Base-by-base conservation (phyloP, 768 basidiomycete species). In the Suillus luteus region DNA sequence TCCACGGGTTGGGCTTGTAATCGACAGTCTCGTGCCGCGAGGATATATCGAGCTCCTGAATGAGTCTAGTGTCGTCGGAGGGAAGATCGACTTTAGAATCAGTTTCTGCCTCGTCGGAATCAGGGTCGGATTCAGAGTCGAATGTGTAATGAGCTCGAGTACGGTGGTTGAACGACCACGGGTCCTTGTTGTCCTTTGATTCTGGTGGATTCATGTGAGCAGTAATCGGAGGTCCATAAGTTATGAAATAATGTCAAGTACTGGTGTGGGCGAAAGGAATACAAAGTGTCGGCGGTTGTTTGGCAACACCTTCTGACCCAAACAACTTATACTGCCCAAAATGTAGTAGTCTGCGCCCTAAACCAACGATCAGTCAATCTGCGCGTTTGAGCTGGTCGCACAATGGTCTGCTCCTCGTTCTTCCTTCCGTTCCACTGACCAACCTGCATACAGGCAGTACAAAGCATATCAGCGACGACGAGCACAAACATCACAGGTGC, bases 1-100 rank as follows among this genome's bases (percentile, higher is more conserved):
- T 85, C 83, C 91, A 93, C 0, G 92, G 92, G 69, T 92, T 93
- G 0, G 90, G 84, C 58, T 85, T 89, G 77, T 86, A 92, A 7
- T 77, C 71, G 1, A 87, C 90, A 38, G 79, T 73, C 60, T 92
- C 91, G 60, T 83, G 76, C 55, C 91, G 80, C 2, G 77, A 70
- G 0, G 87, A 82, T 1, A 92, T 74, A 66, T 92, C 89, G 57
- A 92, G 72, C 27, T 87, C 85, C 2, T 80, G 75, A 55, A 84
- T 57, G 0, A 78, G 67, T 11, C 61, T 69, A 2, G 74, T 67
- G 9, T 78, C 76, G 22, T 69, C 67, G 19, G 73, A 60, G 27
- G 60, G 41, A 17, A 27, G 59, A 49, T 65, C 55, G 8, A 24
- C 11, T 33, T 54, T 6, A n/a, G 11, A 38, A 24, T 48, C 61